These are phyloP conservation scores for Penicillium hesseltinei DNA, from an alignment of 2,329 filamentous ascomycete species.

Conservation along the genomic window DNA sequence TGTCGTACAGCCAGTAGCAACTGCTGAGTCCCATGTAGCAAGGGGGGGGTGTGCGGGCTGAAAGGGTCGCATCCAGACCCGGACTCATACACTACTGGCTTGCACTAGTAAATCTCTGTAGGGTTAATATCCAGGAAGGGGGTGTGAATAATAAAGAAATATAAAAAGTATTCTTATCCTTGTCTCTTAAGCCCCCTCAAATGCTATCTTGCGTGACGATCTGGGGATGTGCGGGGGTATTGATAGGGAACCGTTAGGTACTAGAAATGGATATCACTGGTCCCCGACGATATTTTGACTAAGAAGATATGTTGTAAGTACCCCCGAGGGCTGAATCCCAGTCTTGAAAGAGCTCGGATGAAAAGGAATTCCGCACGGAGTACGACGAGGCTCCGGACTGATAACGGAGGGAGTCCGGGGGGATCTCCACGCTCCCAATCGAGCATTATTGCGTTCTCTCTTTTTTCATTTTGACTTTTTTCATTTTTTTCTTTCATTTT, in stretches of 20 bases:
- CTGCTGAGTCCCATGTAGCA: not conserved
- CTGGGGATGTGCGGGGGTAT: not conserved
- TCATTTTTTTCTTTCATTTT: not conserved
- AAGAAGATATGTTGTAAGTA: not conserved
- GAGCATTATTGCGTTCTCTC: not conserved
- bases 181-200: not conserved
- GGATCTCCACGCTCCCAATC: not conserved
- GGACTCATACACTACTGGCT: not conserved
- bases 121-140: not conserved
- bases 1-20: not conserved
- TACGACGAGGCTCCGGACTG: slow-evolving; percentile 1
- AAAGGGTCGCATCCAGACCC: not conserved
- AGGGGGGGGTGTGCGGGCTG: not conserved
- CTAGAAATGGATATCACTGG: slow-evolving; percentile 3
- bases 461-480: not conserved
- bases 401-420: not conserved
- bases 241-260: not conserved
- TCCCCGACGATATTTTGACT: not conserved
- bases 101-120: not conserved
- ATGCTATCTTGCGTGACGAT: slow-evolving; percentile 4
- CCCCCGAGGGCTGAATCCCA: not conserved
- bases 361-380: not conserved
- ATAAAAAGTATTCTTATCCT: not conserved
- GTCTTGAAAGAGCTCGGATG: not conserved
- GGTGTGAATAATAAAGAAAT: not conserved